A percentile compares a stretch with the other conserved stretches of the same genome.
phyloP scores from a whole-genome alignment of 1,284 basidiomycete genomes.

The Amylostereum areolatum region DNA sequence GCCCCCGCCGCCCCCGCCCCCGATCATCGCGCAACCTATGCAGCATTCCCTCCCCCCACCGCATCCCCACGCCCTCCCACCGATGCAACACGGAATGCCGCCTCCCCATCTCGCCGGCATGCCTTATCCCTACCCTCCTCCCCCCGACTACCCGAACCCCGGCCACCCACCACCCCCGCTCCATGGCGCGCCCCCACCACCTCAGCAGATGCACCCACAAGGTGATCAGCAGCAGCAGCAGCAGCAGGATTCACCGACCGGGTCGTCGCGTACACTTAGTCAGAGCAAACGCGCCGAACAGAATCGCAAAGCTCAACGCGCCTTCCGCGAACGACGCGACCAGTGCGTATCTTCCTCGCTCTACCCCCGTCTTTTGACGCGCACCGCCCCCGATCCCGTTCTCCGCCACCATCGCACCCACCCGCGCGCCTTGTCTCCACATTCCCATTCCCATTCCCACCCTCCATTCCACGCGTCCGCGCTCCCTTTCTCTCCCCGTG shows the following conservation, averaged over 20 bases:
- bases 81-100: constrained; percentile 5
- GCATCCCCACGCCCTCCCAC: constrained; percentile 11
- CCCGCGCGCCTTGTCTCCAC: not conserved
- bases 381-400: constrained; percentile 4
- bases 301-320: constrained; percentile 80
- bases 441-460: not conserved
- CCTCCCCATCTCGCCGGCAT: constrained; percentile 8
- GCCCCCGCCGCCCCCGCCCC: constrained; percentile 22
- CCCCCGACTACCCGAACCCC: constrained; percentile 15
- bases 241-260: constrained; percentile 20
- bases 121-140: constrained; percentile 32
- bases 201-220: constrained; percentile 23
- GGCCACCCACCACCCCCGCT: constrained; percentile 20
- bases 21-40: constrained; percentile 11
- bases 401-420: not conserved
- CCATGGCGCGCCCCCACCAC: constrained; percentile 20
- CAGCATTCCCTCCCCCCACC: constrained; percentile 21
- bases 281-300: constrained; percentile 80
- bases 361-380: not conserved
- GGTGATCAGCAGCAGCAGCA: constrained; percentile 20
- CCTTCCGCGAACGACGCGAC: constrained; percentile 78
- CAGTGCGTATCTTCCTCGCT: constrained; percentile 47
- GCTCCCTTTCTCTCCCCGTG: constrained; percentile 1
- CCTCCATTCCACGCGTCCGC: not conserved
- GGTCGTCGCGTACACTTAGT: constrained; percentile 51